Evolutionary conservation across 2,329 filamentous ascomycete species (phyloP), one percentile per base, ranked within the genome.

Genomic region (Xylaria sp.): DNA sequence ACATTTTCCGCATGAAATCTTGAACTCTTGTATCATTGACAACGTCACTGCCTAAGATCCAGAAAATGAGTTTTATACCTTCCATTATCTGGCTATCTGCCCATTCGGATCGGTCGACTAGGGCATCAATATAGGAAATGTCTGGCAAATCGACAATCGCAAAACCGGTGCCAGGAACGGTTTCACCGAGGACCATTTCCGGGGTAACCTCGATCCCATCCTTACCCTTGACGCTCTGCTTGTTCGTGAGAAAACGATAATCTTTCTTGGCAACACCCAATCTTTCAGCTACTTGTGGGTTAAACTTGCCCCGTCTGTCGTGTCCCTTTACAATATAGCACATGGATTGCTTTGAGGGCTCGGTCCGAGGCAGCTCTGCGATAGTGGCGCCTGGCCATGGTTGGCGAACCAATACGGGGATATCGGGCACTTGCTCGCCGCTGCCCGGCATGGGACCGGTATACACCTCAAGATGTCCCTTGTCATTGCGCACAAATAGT

Each of bases 281-380:
- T 33, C 82, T 83, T 69, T 82, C 84, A 0, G 94, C 95, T 66
- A 84, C 88, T 57, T 86, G 78, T 0, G 88, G 82, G 68, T 93
- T 85, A 76, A 99, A 97, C 75, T 91, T 95, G 61, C 96, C 96
- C 63, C 96, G 88, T 63, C 91, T 86, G 44, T 90, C 84, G 70
- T 93, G 89, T 63, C 88, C 89, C 73, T 93, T 92, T 77, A 97
- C 86, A 66, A 99, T 90, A 79, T 99, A 99, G 66, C 92, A 97
- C 73, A 97, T 83, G 6, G 93, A 90, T 56, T 90, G 89, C 33
- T 83, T 83, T 0, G 88, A 88, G 5, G 90, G 91, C 23, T 83
- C 81, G 0, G 93, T 92, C 0, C 84, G 84, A 0, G 96, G 96
- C 2, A 98, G 84, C 15, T 79, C 81, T 17, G 86, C 78, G 11